These are phyloP conservation scores for Senna siamea DNA, from an alignment of 306 rosid genomes.

Conservation along the genomic window DNA sequence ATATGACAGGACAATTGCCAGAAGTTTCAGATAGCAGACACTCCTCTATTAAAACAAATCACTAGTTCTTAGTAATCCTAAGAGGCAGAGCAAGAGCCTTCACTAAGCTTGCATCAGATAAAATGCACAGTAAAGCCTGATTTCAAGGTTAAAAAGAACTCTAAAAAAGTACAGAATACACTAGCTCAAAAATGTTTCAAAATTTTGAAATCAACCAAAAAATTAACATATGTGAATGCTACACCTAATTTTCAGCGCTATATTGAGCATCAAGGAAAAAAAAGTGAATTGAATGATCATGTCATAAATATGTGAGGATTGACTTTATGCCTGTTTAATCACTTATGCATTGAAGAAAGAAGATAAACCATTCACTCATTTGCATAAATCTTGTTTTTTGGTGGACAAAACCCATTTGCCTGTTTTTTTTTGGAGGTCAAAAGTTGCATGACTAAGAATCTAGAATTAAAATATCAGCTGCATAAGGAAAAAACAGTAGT, in stretches of 20 bases:
- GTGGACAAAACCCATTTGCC: too few species aligned
- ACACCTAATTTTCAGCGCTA: slow-evolving; percentile 14
- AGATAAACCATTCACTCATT: slow-evolving; percentile 6
- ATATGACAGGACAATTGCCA: neutral
- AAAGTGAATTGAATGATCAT: slow-evolving; percentile 20
- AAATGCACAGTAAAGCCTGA: neutral
- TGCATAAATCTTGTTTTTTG: too few species aligned
- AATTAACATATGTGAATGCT: neutral
- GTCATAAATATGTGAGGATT: slow-evolving; percentile 14
- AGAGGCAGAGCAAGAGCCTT: neutral
- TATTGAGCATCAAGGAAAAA: slow-evolving; percentile 20
- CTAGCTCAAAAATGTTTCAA: neutral
- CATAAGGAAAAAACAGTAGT: slow-evolving; percentile 8
- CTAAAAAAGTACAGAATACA: neutral
- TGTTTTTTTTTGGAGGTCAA: too few species aligned
- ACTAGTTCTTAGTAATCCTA: neutral
- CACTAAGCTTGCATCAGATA: neutral
- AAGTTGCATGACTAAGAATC: slow-evolving; percentile 29
- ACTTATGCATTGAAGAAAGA: too few species aligned
- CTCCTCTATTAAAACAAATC: neutral
- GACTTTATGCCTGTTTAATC: too few species aligned
- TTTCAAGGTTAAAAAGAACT: neutral
- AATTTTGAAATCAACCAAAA: slow-evolving; percentile 7
- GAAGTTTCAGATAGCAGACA: neutral
- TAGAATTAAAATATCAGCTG: slow-evolving; percentile 2